phyloP scores from a whole-genome alignment of 176 grass and related monocot genomes.

The Triticum monococcum region DNA sequence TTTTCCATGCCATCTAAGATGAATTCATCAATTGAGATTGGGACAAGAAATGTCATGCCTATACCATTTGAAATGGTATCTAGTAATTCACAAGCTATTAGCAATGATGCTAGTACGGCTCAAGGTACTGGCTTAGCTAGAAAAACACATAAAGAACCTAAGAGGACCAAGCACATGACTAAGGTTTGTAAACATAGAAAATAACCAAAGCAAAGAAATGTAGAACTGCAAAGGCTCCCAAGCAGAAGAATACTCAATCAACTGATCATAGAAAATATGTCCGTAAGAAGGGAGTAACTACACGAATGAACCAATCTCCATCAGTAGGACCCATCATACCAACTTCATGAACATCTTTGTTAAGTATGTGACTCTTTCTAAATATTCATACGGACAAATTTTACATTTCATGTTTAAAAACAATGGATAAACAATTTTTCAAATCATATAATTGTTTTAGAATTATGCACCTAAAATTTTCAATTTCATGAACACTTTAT shows the following conservation, averaged over 20 bases:
- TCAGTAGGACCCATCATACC: neutral
- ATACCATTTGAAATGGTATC: neutral
- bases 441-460: no score
- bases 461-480: no score
- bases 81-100: neutral
- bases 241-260: slow-evolving; percentile 36
- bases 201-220: slow-evolving; percentile 10
- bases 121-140: slow-evolving; percentile 53
- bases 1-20: neutral
- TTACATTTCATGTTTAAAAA: no score
- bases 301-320: slow-evolving; percentile 20
- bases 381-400: no score
- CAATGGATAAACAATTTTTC: no score
- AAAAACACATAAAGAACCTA: slow-evolving; percentile 52
- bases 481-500: no score
- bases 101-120: slow-evolving; percentile 10
- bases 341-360: no score
- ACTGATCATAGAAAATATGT: slow-evolving; percentile 72
- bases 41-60: neutral
- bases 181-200: slow-evolving; percentile 61
- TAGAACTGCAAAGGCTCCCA: slow-evolving; percentile 19
- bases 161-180: slow-evolving; percentile 71
- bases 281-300: slow-evolving; percentile 45
- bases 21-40: no score
- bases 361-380: no score